Percentiles rank a stretch among this genome's conserved stretches.
Evolutionary conservation across 2,329 filamentous ascomycete species (phyloP).

Genomic region (Phyllosticta ampelicida): DNA sequence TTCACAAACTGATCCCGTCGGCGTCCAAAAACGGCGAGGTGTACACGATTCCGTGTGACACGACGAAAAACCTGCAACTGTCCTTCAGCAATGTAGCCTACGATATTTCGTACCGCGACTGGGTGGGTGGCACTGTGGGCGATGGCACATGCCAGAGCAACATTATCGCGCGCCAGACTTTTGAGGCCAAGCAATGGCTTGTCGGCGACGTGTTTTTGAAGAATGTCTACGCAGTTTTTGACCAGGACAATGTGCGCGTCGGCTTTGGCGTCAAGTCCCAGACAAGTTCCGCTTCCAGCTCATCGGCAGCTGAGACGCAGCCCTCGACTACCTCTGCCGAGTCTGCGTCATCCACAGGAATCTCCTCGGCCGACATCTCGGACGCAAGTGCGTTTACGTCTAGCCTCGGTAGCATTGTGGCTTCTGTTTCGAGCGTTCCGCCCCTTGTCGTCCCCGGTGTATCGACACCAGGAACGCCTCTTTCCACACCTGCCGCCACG

Average conservation of each 20-base stretch:
- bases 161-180: slow-evolving; percentile 60
- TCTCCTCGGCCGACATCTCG: not conserved
- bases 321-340: not conserved
- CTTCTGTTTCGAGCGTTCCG: not conserved
- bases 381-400: not conserved
- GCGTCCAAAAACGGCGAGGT: slow-evolving; percentile 47
- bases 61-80: slow-evolving; percentile 49
- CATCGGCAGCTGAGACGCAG: slow-evolving; percentile 5
- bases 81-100: slow-evolving; percentile 59
- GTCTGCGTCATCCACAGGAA: not conserved
- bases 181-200: slow-evolving; percentile 57
- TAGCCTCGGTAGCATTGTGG: not conserved
- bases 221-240: slow-evolving; percentile 81
- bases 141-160: slow-evolving; percentile 49
- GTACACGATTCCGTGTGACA: slow-evolving; percentile 65
- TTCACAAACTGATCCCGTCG: slow-evolving; percentile 56
- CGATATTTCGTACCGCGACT: slow-evolving; percentile 58
- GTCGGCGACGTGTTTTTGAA: slow-evolving; percentile 78
- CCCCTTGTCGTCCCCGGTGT: not conserved
- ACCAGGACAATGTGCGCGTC: slow-evolving; percentile 56
- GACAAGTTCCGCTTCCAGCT: not conserved
- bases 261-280: slow-evolving; percentile 33
- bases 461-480: not conserved
- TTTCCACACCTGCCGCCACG: not conserved
- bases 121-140: slow-evolving; percentile 43